Base-by-base conservation (phyloP, 2,329 filamentous ascomycete species). In the Cladobotryum mycophilum region DNA sequence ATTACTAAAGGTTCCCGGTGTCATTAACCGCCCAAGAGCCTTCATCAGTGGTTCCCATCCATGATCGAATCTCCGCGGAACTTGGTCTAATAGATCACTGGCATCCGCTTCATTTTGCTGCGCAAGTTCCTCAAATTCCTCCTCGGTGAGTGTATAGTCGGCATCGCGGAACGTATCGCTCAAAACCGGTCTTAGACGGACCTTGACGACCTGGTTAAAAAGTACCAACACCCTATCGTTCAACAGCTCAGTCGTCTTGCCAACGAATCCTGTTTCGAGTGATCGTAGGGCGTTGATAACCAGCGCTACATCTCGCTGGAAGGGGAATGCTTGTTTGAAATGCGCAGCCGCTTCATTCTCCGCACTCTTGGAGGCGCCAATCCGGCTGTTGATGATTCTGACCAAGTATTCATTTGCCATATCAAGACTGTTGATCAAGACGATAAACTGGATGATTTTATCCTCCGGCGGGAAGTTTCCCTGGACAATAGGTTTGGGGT, bases 391-490 rank as follows among this genome's bases (percentile, higher is more conserved):
- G 41, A 97, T 85, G 58, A 99, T 96, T 49, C 92, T 86, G 14
- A 82, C 81, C 46, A 96, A 80, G 68, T 99, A 99, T 63, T 96
- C 89, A 55, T 89, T 89, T 9, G 90, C 86, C 53, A 96, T 81
- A 65, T 99, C 92, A 22, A 99, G 82, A 65, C 92, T 96, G 76
- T 99, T 99, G 68, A 96, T 89, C 43, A 96, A 79, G 18, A 97
- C 85, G 14, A 96, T 82, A 66, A 99, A 99, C 4, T 87, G 78
- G 47, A 97, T 81, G 56, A 96, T 87, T 59, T 86, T 89, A 60
- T 90, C 84, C 66, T 99, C 93, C 0, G 91, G 89, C 1, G 92
- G 92, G 41, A 91, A 78, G 1, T 84, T 86, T 37, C 90, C 90
- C 66, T 89, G 85, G 1, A 91, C 80, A 0, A 82, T 73, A 2